Base-by-base conservation (phyloP, 768 basidiomycete genomes). In the Boletus eberwhitei region DNA sequence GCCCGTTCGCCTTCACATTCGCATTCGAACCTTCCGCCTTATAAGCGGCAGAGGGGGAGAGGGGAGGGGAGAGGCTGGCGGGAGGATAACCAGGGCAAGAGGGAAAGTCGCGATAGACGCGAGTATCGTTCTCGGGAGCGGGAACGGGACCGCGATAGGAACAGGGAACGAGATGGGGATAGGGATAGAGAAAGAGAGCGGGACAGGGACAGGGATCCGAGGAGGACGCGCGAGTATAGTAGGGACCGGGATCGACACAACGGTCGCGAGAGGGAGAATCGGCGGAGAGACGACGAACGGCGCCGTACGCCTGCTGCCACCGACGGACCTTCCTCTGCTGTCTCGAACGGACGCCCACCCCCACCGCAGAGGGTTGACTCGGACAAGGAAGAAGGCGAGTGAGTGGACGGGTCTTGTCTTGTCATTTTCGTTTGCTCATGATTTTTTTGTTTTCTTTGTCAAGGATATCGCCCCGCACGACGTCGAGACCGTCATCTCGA, bases 331-430 rank as follows among this genome's bases (percentile, higher is more conserved):
- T 54, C 58, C 29, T 55, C 48, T 21, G 32, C 54, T 26, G 32
- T 41, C 44, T 42, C 61, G 21, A 64, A 69, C 41, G 67, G 73
- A 34, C 63, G 55, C 50, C 60, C 41, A 39, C 53, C 58, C 1
- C 48, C 24, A 19, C 66, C 53, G 5, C 61, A 64, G n/a, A 66
- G 55, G 45, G 60, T 70, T 13, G 80, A 80, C 49, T 81, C 83
- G 13, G 90, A 91, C 60, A 87, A 73, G 68, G 90, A 93, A 75
- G 93, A 95, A 79, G 93, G 90, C 78, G 93, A 96, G 92, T 95
- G 74, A 88, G 93, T 93, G 37, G 41, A 6, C 8, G 7, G 11
- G 22, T 44, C 48, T 58, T 48, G 52, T 39, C 44, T 35, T 42
- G 47, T 59, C 36, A 8, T 42, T 49, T 50, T 35, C 22, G 14